These are phyloP conservation scores for Vitellaria paradoxa DNA, from an alignment of 179 eudicot genomes.

Conservation along the genomic window DNA sequence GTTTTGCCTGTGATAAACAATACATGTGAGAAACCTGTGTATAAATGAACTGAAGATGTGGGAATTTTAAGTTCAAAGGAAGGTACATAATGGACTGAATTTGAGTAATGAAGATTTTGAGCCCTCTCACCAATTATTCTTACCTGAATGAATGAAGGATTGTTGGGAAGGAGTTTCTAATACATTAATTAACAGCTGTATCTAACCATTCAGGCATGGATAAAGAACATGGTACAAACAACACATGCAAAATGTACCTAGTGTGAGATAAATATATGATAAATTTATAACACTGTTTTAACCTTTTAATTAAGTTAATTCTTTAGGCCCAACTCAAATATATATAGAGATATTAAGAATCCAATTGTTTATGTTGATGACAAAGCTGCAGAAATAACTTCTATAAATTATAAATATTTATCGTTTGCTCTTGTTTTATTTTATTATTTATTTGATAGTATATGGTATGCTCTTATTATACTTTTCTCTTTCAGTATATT, in stretches of 20 bases:
- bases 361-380: neutral
- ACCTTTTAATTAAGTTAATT: too few relatives aligned
- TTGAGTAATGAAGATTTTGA: neutral
- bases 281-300: too few relatives aligned
- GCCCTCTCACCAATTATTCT: too few relatives aligned
- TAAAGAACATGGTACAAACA: neutral
- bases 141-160: too few relatives aligned
- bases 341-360: too few relatives aligned
- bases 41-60: neutral
- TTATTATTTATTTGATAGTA: too few relatives aligned
- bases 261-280: too few relatives aligned
- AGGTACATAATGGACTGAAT: neutral
- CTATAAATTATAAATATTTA: neutral
- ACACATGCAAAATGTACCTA: too few relatives aligned
- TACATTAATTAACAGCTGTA: too few relatives aligned
- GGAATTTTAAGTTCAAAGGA: neutral
- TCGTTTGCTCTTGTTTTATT: too few relatives aligned
- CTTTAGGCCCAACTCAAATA: too few relatives aligned
- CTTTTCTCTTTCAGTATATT: neutral
- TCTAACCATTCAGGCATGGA: neutral
- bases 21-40: neutral
- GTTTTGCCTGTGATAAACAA: constrained; percentile 12
- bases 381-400: neutral
- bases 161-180: too few relatives aligned
- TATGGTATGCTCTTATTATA: neutral